Evolutionary conservation across 192 early-diverging fungal genomes (phyloP).

Genomic region (Gaertneriomyces sp.): DNA sequence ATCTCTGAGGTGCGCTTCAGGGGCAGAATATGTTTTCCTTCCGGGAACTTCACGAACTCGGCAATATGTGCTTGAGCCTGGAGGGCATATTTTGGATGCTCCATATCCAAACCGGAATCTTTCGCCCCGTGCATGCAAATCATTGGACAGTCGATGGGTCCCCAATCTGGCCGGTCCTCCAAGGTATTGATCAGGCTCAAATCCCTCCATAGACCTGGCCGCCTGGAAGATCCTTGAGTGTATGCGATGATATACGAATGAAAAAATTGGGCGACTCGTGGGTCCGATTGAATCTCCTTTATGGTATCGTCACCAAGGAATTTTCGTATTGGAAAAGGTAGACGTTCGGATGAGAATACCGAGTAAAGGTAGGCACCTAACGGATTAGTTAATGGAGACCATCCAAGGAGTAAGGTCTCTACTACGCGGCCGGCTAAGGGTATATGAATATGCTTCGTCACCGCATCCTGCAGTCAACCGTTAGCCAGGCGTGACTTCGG

Average conservation of each 20-base stretch:
- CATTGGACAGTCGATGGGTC: background rate
- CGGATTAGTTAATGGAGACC: too few species aligned
- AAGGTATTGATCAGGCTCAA: background rate
- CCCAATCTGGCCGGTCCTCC: constrained; percentile 1
- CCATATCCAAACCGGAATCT: background rate
- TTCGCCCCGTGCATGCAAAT: constrained; percentile 5
- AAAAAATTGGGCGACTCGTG: background rate
- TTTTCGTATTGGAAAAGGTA: background rate
- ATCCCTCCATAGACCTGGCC: background rate
- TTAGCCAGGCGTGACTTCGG: too few species aligned
- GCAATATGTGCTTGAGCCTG: background rate
- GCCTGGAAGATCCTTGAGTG: background rate
- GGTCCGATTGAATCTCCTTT: background rate
- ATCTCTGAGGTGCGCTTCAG: background rate
- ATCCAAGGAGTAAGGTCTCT: too few species aligned
- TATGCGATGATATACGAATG: background rate
- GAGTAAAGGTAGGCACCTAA: too few species aligned
- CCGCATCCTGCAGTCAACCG: too few species aligned
- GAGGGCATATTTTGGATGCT: background rate
- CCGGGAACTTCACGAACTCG: background rate
- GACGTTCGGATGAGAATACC: too few species aligned
- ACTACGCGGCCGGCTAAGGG: too few species aligned
- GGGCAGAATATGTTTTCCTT: constrained; percentile 3
- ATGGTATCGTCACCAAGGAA: background rate
- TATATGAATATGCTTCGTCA: too few species aligned